Conservation (phyloP, 345 rosid genomes). For the Brassica juncea region DNA sequence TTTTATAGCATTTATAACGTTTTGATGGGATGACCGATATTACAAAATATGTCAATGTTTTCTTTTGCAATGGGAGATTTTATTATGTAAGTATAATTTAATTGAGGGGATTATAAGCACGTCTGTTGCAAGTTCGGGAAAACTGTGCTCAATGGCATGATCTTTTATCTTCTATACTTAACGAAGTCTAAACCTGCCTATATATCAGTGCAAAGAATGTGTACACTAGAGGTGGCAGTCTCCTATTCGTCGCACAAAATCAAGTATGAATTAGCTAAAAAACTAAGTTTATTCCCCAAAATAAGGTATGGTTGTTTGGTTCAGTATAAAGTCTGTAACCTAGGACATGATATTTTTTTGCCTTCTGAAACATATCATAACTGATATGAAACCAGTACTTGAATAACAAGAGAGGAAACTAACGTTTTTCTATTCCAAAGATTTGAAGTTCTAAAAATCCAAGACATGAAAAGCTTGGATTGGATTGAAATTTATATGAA, state of each 20-base stretch:
- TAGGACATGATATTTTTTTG: background rate
- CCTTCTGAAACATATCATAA: background rate
- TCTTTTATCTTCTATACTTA: background rate
- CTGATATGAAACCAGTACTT: background rate
- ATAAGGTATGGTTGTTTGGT: background rate
- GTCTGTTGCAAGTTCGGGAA: background rate
- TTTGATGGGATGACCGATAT: background rate
- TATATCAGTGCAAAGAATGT: background rate
- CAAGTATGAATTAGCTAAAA: background rate
- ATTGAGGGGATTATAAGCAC: background rate
- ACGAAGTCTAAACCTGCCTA: background rate
- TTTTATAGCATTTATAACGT: background rate
- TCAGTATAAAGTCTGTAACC: background rate
- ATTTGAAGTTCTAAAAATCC: slow-evolving; percentile 1
- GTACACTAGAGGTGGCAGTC: background rate
- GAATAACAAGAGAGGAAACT: background rate
- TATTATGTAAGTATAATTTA: background rate
- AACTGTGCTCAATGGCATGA: background rate
- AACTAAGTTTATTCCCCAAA: background rate
- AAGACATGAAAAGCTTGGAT: slow-evolving; percentile 9
- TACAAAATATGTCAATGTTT: background rate
- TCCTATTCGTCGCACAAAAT: background rate
- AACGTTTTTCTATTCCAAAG: slow-evolving; percentile 1
- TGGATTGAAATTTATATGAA: slow-evolving; percentile 21
- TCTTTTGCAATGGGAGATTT: background rate